Base-by-base conservation (phyloP, 2,329 filamentous ascomycete genomes). In the Arthroderma sp. region DNA sequence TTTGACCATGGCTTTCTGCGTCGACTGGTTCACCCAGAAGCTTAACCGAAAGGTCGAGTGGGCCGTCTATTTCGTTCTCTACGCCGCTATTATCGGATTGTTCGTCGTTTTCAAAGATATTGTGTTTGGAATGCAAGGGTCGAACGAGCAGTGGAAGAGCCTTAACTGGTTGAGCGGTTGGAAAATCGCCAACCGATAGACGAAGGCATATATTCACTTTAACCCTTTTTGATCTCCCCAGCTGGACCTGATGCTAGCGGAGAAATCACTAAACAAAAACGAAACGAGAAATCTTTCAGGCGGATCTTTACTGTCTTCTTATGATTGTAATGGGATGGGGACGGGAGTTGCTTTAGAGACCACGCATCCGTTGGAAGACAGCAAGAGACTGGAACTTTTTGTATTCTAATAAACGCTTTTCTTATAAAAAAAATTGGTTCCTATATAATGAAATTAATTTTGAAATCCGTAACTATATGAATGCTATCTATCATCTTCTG, bases 31-130 rank as follows among this genome's bases (percentile, higher is more conserved):
- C 61, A 82, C 89, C 51, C 80, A 84, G 63, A 84, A 81, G 66
- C 76, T 88, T 62, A 79, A 78, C 64, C 81, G 81, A 67, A 75
- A 72, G 43, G 66, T 88, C 31, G 84, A 88, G 71, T 82, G 81
- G 71, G 78, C 74, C 11, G 72, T 88, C n/a, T 96, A 91, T 71
- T 79, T 79, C 28, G 65, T 84, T 15, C 74, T 97, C 25, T 97
- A 97, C 71, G 75, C 77, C 17, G 70, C 80, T 23, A 81, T 90
- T 57, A 84, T 95, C 62, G 87, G 86, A 4, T 79, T 97, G 43
- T 98, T 96, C 75, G 79, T 91, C 67, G 79, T 87, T 66, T 98
- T 98, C 77, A 85, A 91, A 63, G 91, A 88, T 21, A 91, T 98
- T 68, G 93, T 88, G 72, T 98, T 94, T 78, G 93, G 93, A 60